These are phyloP conservation scores for Fusarium solani-melongenae DNA, from an alignment of 2,329 filamentous ascomycete genomes.

Conservation along the genomic window DNA sequence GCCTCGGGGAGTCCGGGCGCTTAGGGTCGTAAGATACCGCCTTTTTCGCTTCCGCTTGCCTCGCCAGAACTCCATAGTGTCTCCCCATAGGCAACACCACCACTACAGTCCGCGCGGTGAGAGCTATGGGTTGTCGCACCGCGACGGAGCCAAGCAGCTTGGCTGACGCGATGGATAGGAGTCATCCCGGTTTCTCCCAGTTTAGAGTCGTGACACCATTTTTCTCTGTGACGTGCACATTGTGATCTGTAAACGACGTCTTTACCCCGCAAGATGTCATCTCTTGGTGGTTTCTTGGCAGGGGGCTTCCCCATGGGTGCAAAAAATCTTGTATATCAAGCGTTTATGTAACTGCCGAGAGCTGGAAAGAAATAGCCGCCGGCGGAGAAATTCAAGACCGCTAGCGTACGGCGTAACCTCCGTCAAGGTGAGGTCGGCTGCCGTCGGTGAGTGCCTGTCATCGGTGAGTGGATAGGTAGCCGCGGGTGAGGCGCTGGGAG, in stretches of 20 bases:
- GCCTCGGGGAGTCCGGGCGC: neutral
- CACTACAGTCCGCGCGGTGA: neutral
- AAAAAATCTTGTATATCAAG: neutral
- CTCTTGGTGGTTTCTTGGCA: neutral
- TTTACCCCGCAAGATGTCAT: neutral
- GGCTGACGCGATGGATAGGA: neutral
- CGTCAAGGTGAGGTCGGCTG: neutral
- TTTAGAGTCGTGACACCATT: neutral
- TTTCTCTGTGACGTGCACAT: neutral
- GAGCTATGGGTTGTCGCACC: neutral
- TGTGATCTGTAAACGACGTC: neutral
- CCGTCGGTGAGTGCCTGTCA: neutral
- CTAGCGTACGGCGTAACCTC: neutral
- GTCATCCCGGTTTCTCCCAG: neutral
- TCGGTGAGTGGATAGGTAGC: neutral
- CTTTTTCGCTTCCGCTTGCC: neutral
- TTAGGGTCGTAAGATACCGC: neutral
- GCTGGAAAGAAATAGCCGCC: neutral
- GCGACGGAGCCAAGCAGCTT: neutral
- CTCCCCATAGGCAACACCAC: neutral
- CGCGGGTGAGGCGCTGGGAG: neutral
- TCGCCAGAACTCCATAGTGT: neutral
- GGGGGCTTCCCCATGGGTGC: neutral
- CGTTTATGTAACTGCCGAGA: neutral
- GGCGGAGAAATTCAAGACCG: neutral